These are phyloP conservation scores for Mortierella sp. DNA, from an alignment of 371 early-diverging fungal species.

Conservation along the genomic window DNA sequence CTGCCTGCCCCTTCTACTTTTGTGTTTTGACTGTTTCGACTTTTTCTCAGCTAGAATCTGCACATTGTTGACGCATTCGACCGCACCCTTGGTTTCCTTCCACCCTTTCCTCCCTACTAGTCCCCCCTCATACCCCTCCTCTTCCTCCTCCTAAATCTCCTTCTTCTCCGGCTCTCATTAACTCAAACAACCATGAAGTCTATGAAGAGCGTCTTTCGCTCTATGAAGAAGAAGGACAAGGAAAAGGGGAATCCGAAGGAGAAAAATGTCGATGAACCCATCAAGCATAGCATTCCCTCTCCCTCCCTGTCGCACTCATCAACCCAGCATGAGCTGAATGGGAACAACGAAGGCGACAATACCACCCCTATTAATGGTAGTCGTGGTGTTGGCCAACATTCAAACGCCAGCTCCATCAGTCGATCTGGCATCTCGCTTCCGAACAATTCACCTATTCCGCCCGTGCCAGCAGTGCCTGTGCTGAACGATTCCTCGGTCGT, in stretches of 20 bases:
- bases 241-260: background rate
- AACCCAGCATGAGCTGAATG: background rate
- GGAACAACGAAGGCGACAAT: background rate
- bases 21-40: no score
- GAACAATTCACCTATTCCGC: background rate
- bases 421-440: slow-evolving; percentile 9
- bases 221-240: slow-evolving; percentile 24
- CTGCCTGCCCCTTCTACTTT: no score
- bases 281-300: slow-evolving; percentile 6
- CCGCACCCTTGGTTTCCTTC: background rate
- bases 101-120: background rate
- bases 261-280: background rate
- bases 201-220: slow-evolving; percentile 20
- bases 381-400: slow-evolving; percentile 14
- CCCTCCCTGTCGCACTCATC: background rate
- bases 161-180: slow-evolving; percentile 1
- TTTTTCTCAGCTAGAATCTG: no score
- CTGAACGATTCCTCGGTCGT: slow-evolving; percentile 7
- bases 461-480: slow-evolving; percentile 11
- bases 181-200: slow-evolving; percentile 20
- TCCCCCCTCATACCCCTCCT: background rate
- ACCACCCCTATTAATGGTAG: slow-evolving; percentile 1
- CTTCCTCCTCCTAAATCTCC: background rate
- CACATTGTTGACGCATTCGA: no score
- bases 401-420: slow-evolving; percentile 29